Evolutionary conservation across 148 eudicot genomes (phyloP), one percentile per base, ranked within the genome.

Genomic region (Spergularia marina): DNA sequence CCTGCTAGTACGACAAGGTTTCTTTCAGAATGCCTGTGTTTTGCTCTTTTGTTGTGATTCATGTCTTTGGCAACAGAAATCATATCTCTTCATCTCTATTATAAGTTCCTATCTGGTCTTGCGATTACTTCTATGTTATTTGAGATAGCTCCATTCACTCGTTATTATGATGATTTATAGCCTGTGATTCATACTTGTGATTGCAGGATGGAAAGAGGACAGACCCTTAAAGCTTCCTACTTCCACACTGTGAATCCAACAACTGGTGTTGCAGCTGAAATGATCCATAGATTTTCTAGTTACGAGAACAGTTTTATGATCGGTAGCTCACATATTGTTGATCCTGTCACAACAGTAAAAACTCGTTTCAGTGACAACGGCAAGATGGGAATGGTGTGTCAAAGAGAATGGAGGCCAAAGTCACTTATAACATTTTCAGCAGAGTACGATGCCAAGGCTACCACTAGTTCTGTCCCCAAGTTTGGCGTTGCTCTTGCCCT

Each of bases 361-460:
- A 86, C 98, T 30, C 86, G 91, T 71, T 86, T 91, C 72, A 77
- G 89, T 14, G 78, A 84, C 68, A 77, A 87, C 49, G 98, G 97
- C 0, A 90, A 86, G 77, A 82, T 90, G 36, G 93, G 88, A 34
- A 69, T 94, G 86, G 84, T 90, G 18, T 87, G 86, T 75, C 98
- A 94, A 66, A 85, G 79, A 6, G 95, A 94, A 84, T 94, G 98
- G 98, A 87, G 98, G 84, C 95, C 98, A 1, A 88, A 87, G 75
- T 94, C 98, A 2, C 78, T 82, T 21, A 73, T 87, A 67, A 88
- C 95, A 5, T 40, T 94, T 49, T 91, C 98, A 62, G 92, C 87
- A 47, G 97, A 91, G 83, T 87, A 88, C 49, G 91, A 94, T 79
- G 72, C 93, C n/a, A 94, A 88, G 83, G 83, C 85, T 71, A 78